Evolutionary conservation across 805 yeast species (phyloP), one percentile per base, ranked within the genome.

Genomic region (Nakazawaea anatomiae): DNA sequence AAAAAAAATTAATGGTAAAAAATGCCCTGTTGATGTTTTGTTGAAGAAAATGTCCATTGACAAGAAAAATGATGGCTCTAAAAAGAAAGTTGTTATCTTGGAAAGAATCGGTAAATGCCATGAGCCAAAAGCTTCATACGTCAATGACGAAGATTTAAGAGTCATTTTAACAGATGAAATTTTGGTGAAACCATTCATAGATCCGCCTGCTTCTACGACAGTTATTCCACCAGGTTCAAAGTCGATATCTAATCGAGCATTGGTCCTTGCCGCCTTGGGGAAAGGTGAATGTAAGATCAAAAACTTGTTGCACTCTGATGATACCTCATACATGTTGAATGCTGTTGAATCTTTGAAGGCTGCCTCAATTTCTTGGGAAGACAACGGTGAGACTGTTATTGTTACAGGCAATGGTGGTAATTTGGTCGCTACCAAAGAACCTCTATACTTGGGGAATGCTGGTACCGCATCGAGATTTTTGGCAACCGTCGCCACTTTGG

Each of bases 391-490:
- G 63, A 91, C 96, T 35, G 81, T 89, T 36, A 83, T 92, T 44
- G 80, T 92, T 32, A 80, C 82, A 47, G 91, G 92, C 48, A 91
- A 91, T 55, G 94, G 94, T 53, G 97, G 97, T 52, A 70, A 81
- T 32, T 67, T 89, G 55, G 60, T 72, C 32, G 85, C 95, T 4
- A 77, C 84, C 46, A 69, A 71, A 14, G 80, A 83, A 48, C 86
- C 83, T 55, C 73, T 94, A 52, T 94, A 89, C 68, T 75, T 94
- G 55, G 99, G 99, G 52, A 94, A 94, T 63, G 98, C 99, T 1
- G 99, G 99, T 57, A 94, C 99, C 42, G 98, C 99, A 4, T 88
- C 97, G 5, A 79, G 99, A 61, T 94, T 94, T 67, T 77, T 94
- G 63, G 88, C 97, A 2, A 81, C 97, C 2, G 92, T 94, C 31